phyloP scores from a whole-genome alignment of 106 monocot genomes.

The Iris macrosiphon region DNA sequence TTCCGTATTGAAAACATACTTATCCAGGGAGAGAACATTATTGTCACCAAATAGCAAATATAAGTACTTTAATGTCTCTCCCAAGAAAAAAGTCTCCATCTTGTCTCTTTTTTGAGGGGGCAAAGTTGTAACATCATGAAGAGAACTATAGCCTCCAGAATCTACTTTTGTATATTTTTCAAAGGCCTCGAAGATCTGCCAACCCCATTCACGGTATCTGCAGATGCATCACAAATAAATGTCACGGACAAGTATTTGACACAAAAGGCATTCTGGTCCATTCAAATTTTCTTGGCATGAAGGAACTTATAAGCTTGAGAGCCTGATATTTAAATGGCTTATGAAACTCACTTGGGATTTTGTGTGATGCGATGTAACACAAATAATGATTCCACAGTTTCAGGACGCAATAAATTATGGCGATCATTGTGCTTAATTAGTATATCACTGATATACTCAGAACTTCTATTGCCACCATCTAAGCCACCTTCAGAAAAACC shows the following conservation, averaged over 20 bases:
- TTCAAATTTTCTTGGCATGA: not conserved
- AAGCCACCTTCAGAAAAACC: slow-evolving; percentile 39
- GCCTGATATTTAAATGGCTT: not conserved
- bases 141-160: slow-evolving; percentile 81
- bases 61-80: slow-evolving; percentile 89
- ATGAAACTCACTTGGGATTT: slow-evolving; percentile 72
- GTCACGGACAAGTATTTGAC: not conserved
- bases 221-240: slow-evolving; percentile 1
- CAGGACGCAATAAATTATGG: slow-evolving; percentile 92
- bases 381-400: slow-evolving; percentile 94
- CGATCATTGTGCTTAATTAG: slow-evolving; percentile 81
- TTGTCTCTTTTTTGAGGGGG: slow-evolving; percentile 85
- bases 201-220: slow-evolving; percentile 97
- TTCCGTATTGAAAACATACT: slow-evolving; percentile 96
- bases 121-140: slow-evolving; percentile 76
- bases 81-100: slow-evolving; percentile 98
- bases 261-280: not conserved
- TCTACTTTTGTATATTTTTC: slow-evolving; percentile 79
- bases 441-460: slow-evolving; percentile 80
- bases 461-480: slow-evolving; percentile 78
- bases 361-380: slow-evolving; percentile 81
- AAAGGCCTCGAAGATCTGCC: slow-evolving; percentile 92
- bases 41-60: slow-evolving; percentile 80
- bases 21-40: slow-evolving; percentile 68
- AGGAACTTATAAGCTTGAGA: not conserved